These are phyloP conservation scores for Cladorrhinum sp. DNA, from an alignment of 2,329 filamentous ascomycete genomes.

Conservation along the genomic window DNA sequence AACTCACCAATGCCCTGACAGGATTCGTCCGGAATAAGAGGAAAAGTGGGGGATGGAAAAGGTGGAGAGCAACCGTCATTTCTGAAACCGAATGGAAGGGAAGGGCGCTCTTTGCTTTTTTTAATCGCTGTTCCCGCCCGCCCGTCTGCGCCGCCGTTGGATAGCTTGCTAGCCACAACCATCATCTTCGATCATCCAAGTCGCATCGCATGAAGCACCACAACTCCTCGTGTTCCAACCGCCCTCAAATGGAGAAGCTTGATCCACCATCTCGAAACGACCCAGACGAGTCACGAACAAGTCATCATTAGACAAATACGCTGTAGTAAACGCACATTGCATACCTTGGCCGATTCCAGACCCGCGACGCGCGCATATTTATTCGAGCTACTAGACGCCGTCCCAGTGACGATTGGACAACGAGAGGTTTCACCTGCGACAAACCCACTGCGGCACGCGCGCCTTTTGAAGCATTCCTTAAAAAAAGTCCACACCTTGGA, in stretches of 20 bases:
- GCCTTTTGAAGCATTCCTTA: conserved; percentile 12
- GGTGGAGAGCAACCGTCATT: conserved; percentile 7
- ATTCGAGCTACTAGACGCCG: background rate
- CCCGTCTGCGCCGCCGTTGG: background rate
- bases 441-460: background rate
- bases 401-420: background rate
- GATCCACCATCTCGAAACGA: conserved; percentile 16
- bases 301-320: background rate
- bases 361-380: background rate
- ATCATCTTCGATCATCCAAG: background rate
- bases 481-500: background rate
- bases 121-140: too few relatives aligned
- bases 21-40: conserved; percentile 2
- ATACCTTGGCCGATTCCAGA: background rate
- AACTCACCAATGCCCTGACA: conserved; percentile 4
- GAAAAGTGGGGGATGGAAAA: background rate
- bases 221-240: conserved; percentile 10
- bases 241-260: conserved; percentile 19
- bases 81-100: conserved; percentile 6
- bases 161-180: background rate
- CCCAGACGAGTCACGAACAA: conserved; percentile 11
- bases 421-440: background rate
- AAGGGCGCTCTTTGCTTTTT: background rate
- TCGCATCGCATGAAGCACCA: conserved; percentile 22
- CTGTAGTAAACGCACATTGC: background rate